Evolutionary conservation across 2,329 filamentous ascomycete genomes (phyloP).

Genomic region (Claviceps cyperi): DNA sequence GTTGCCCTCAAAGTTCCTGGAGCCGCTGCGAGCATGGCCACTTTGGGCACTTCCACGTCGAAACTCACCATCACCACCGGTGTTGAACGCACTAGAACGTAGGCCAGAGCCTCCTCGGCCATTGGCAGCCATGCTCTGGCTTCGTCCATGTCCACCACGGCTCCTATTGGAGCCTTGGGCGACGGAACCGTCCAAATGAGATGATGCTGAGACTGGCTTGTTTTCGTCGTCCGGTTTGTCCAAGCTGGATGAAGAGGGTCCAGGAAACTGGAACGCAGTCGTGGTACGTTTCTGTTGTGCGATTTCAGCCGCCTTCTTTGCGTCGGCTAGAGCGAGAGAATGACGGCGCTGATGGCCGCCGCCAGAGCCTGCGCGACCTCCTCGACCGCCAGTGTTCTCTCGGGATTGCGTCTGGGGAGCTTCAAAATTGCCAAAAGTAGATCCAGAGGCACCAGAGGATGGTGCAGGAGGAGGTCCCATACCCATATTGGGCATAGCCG

Average conservation of each 20-base stretch:
- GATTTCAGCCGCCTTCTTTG: constrained; percentile 92
- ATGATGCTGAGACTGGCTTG: constrained; percentile 16
- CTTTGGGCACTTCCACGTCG: constrained; percentile 70
- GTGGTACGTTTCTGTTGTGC: constrained; percentile 95
- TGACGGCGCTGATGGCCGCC: constrained; percentile 86
- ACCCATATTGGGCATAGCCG: constrained; percentile 81
- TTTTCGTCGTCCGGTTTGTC: constrained; percentile 43
- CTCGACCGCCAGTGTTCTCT: constrained; percentile 37
- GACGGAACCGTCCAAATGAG: constrained; percentile 20
- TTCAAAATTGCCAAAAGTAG: constrained; percentile 66
- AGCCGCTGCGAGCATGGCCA: constrained; percentile 68
- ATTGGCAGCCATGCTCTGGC: constrained; percentile 81
- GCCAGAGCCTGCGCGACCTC: constrained; percentile 51
- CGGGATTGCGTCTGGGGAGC: constrained; percentile 28
- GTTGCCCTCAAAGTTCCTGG: constrained; percentile 94
- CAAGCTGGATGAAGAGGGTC: constrained; percentile 51
- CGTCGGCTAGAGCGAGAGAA: constrained; percentile 85
- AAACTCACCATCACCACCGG: constrained; percentile 46
- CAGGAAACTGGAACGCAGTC: constrained; percentile 87
- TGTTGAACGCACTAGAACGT: constrained; percentile 43
- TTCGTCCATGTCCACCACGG: constrained; percentile 53
- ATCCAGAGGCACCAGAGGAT: constrained; percentile 75
- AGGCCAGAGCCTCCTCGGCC: constrained; percentile 55
- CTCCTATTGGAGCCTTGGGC: constrained; percentile 32
- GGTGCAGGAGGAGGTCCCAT: constrained; percentile 83